These are phyloP conservation scores for Rhytidiadelphus loreus DNA, from an alignment of 225 moss, liverwort and hornwort species.

Conservation along the genomic window DNA sequence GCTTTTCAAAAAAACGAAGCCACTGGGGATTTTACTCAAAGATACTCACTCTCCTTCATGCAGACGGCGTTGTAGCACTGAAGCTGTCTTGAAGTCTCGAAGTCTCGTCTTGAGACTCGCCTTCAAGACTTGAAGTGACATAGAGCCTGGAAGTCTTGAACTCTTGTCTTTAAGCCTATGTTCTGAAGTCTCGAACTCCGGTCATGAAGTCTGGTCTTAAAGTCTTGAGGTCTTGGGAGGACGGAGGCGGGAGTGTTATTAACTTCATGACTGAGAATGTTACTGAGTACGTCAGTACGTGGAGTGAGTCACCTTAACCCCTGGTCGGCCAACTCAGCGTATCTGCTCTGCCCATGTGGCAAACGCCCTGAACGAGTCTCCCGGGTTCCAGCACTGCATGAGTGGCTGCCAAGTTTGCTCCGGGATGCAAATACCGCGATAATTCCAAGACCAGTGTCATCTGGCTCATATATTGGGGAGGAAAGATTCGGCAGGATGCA, in stretches of 20 bases:
- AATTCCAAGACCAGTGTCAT: neutral
- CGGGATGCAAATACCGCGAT: neutral
- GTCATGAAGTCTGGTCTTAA: neutral
- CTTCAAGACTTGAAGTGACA: neutral
- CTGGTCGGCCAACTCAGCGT: neutral
- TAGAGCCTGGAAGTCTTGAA: neutral
- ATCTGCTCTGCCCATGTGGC: neutral
- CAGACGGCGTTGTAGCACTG: neutral
- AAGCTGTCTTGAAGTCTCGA: neutral
- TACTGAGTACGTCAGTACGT: too few species aligned
- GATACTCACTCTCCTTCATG: neutral
- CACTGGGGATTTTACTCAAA: neutral
- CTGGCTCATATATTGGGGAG: neutral
- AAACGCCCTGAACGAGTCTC: neutral
- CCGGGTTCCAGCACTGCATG: neutral
- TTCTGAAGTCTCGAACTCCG: neutral
- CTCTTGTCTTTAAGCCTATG: neutral
- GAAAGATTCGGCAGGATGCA: neutral
- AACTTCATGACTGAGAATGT: too few species aligned
- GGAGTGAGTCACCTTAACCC: neutral
- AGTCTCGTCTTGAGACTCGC: neutral
- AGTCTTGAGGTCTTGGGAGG: neutral
- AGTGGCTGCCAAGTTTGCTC: conserved; percentile 1
- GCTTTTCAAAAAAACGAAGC: neutral
- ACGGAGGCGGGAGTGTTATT: too few species aligned